These are phyloP conservation scores for Aspergillus felis DNA, from an alignment of 2,329 filamentous ascomycete genomes.

Conservation along the genomic window DNA sequence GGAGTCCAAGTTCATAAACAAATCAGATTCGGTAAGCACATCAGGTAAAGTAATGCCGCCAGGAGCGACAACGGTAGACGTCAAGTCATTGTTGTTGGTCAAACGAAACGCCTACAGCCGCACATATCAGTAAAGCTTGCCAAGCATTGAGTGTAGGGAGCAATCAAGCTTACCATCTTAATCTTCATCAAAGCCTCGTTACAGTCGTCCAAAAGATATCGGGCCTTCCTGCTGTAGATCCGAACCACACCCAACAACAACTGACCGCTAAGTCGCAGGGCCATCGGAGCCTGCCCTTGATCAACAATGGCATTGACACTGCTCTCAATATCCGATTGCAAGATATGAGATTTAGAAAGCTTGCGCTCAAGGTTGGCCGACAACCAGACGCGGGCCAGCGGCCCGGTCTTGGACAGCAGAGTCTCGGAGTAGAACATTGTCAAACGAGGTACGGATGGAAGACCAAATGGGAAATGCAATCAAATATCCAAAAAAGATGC, in stretches of 20 bases:
- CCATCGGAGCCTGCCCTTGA: conserved; percentile 89
- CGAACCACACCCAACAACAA: conserved; percentile 90
- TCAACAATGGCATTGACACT: conserved; percentile 95
- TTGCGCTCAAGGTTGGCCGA: conserved; percentile 98
- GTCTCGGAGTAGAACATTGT: conserved; percentile 97
- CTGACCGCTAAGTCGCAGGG: conserved; percentile 88
- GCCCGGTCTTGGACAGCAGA: conserved; percentile 92
- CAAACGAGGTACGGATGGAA: conserved; percentile 6
- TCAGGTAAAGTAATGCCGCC: conserved; percentile 87
- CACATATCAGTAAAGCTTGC: conserved; percentile 28
- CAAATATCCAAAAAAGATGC: conserved; percentile 16
- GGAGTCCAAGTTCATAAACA: conserved; percentile 79
- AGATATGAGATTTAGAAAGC: conserved; percentile 91
- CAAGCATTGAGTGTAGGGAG: neutral
- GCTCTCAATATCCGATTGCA: conserved; percentile 91
- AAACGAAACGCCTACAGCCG: conserved; percentile 77
- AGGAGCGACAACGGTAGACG: conserved; percentile 73
- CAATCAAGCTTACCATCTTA: conserved; percentile 70
- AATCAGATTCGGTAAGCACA: conserved; percentile 86
- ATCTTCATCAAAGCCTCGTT: conserved; percentile 97
- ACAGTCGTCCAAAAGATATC: conserved; percentile 94
- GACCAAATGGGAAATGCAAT: conserved; percentile 7
- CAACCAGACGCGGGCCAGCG: conserved; percentile 94
- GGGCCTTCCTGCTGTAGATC: conserved; percentile 96
- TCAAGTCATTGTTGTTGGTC: conserved; percentile 90